Percentiles rank a stretch among this genome's conserved stretches.
Conservation (phyloP, 495 filamentous ascomycete species). For the Pyrenula aspistea region DNA sequence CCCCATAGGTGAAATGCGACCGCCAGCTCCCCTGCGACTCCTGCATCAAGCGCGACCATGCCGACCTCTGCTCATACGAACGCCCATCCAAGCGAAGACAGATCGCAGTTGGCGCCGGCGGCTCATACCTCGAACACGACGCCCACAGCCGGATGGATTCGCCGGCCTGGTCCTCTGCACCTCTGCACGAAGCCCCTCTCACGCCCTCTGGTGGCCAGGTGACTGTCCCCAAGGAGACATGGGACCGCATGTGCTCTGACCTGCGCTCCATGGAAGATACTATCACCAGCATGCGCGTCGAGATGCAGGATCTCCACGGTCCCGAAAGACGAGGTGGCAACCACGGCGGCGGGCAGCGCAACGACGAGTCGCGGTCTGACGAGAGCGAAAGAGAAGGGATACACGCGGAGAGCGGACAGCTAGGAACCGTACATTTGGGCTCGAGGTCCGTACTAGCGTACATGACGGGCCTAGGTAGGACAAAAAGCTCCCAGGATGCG, state of each 20-base stretch:
- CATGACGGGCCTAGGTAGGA: conserved; percentile 23
- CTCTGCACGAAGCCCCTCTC: conserved; percentile 20
- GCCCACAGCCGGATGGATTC: conserved; percentile 7
- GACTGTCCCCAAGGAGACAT: conserved; percentile 30
- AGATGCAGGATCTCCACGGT: not conserved
- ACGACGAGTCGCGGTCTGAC: not conserved
- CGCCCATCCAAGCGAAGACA: conserved; percentile 47
- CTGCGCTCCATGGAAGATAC: conserved; percentile 33
- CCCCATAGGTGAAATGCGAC: conserved; percentile 48
- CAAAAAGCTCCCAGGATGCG: conserved; percentile 22
- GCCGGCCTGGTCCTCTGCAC: conserved; percentile 30
- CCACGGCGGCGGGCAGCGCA: not conserved
- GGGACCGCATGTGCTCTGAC: conserved; percentile 33
- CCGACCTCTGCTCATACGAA: conserved; percentile 61
- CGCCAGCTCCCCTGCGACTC: conserved; percentile 62
- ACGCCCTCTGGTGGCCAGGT: conserved; percentile 3
- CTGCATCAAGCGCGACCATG: conserved; percentile 61
- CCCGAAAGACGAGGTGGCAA: not conserved
- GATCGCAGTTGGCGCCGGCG: conserved; percentile 3
- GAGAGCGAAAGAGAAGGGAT: conserved; percentile 28
- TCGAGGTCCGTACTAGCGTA: conserved; percentile 47
- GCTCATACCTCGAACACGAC: conserved; percentile 2
- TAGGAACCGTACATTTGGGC: conserved; percentile 44
- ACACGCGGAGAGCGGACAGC: conserved; percentile 30
- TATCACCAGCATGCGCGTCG: conserved; percentile 21